Conservation (phyloP, 805 yeast species). For the Saccharomycopsis malanga region DNA sequence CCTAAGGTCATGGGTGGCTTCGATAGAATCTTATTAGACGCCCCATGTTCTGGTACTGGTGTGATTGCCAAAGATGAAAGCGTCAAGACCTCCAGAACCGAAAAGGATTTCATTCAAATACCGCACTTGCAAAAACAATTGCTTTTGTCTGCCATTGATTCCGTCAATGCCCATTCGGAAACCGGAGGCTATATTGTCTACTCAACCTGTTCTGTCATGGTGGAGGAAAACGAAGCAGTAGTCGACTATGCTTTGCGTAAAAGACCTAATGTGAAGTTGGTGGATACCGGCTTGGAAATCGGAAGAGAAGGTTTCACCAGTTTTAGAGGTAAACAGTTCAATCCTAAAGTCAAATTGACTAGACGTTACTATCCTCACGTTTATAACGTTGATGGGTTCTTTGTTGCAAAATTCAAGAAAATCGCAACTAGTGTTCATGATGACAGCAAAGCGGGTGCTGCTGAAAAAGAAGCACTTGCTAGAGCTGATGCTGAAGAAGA, state of each 20-base stretch:
- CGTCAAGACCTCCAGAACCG: slow-evolving; percentile 89
- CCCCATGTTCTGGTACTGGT: slow-evolving; percentile 99
- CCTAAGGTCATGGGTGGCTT: slow-evolving; percentile 98
- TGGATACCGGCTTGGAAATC: slow-evolving; percentile 84
- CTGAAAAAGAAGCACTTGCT: slow-evolving; percentile 76
- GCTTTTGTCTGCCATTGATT: slow-evolving; percentile 89
- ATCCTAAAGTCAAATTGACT: slow-evolving; percentile 67
- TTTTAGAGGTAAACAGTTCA: slow-evolving; percentile 87
- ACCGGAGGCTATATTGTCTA: slow-evolving; percentile 94
- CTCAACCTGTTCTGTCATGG: slow-evolving; percentile 97
- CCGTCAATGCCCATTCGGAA: slow-evolving; percentile 86
- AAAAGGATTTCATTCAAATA: slow-evolving; percentile 91
- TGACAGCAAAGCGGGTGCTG: slow-evolving; percentile 78
- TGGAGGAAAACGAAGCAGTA: slow-evolving; percentile 97
- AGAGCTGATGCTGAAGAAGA: slow-evolving; percentile 58
- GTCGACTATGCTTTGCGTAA: slow-evolving; percentile 96
- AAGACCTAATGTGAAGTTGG: slow-evolving; percentile 92
- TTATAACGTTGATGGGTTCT: slow-evolving; percentile 97
- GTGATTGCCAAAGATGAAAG: slow-evolving; percentile 96
- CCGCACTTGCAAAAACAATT: slow-evolving; percentile 96
- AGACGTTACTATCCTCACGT: slow-evolving; percentile 98
- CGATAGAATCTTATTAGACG: slow-evolving; percentile 90
- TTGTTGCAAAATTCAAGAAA: slow-evolving; percentile 93
- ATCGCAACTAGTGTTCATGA: slow-evolving; percentile 81
- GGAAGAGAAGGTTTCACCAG: slow-evolving; percentile 96